Evolutionary conservation across 83 land plant genomes (phyloP).

Genomic region (Picea mariana): DNA sequence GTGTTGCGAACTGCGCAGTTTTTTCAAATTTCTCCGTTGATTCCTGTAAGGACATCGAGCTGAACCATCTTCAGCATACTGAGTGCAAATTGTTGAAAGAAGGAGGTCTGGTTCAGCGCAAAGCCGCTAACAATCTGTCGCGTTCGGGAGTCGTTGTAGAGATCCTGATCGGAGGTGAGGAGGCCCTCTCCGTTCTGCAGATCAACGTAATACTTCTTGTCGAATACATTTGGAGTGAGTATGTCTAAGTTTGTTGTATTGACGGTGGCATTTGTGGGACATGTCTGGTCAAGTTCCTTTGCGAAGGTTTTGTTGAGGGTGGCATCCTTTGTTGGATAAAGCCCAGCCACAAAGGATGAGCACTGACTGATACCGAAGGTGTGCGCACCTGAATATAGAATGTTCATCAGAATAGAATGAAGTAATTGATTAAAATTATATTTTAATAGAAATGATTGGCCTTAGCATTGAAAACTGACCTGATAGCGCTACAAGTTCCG

Average conservation of each 20-base stretch:
- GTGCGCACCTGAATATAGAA: neutral
- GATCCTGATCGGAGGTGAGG: neutral
- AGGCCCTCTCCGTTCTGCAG: neutral
- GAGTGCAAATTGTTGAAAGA: conserved; percentile 12
- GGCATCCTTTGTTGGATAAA: neutral
- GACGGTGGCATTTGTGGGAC: neutral
- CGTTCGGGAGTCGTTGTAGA: neutral
- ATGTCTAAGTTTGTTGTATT: neutral
- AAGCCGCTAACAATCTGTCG: neutral
- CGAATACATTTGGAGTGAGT: neutral
- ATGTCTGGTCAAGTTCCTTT: neutral
- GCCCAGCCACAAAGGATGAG: neutral
- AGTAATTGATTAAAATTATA: no score
- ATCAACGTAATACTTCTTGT: neutral
- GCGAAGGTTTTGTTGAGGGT: neutral
- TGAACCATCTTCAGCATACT: conserved; percentile 36
- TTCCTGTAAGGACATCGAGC: conserved; percentile 36
- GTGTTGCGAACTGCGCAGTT: conserved; percentile 34
- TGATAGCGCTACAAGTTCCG: no score
- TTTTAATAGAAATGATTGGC: no score
- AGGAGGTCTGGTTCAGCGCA: neutral
- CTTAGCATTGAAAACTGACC: neutral
- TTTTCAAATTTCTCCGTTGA: conserved; percentile 41
- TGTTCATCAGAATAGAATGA: no score
- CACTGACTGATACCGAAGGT: neutral